Base-by-base conservation (phyloP, 192 early-diverging fungal genomes). In the Coemansia sp. region DNA sequence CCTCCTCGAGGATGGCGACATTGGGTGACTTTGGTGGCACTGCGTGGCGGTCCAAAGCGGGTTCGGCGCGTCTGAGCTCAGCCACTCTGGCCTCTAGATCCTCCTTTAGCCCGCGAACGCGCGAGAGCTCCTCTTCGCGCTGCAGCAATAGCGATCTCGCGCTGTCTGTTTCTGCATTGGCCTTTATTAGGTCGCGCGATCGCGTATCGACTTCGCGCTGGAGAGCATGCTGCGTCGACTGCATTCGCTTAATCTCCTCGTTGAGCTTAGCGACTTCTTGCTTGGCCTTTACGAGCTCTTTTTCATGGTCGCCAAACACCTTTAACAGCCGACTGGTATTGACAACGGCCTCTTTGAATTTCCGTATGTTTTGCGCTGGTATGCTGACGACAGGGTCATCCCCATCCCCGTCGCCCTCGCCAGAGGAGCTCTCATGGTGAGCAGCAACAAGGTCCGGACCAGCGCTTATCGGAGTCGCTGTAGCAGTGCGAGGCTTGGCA, bases 271-370 rank as follows among this genome's bases (percentile, higher is more conserved):
- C 63, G 43, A 82, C 40, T 65, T 82, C 79, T 34, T 66, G 69
- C 42, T 73, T 82, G 26, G 74, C 58, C 61, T 66, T 71, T 50
- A 66, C 36, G 10, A 82, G 70, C 48, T 82, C 79, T 43, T 82
- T 82, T 40, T 82, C 73, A 66, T 82, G 79, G 16, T 82, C 74
- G 64, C 65, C 57, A 48, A 76, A 82, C 16, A 82, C 79, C 56
- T 73, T 71, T 33, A 82, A 60, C 60, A 82, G 66, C 21, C 69
- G 62, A 60, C 79, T 82, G 20, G 78, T 81, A 50, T 81, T 81
- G 62, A 81, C 78, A 28, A 81, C 78, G 2, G 73, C 65, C 42
- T 81, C 78, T 23, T 81, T 81, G 51, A 81, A 81, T 53, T 74
- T 67, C 11, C 73, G 73, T 11, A 81, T 81, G 33, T 76, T 81